These are phyloP conservation scores for Vaccinium macrocarpon DNA, from an alignment of 148 eudicot species.

Conservation along the genomic window DNA sequence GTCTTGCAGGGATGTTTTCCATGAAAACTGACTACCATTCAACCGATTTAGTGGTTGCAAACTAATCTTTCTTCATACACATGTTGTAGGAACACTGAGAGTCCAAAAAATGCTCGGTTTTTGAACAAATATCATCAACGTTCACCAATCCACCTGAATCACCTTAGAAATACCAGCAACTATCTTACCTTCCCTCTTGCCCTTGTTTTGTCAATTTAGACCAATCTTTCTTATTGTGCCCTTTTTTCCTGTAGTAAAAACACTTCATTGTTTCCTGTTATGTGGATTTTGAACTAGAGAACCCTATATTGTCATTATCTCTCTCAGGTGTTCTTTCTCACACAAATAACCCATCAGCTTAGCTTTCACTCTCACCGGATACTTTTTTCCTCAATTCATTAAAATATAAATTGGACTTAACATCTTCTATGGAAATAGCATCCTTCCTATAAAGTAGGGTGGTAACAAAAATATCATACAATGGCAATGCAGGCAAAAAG, in stretches of 20 bases:
- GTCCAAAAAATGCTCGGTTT: background rate
- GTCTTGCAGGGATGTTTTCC: background rate
- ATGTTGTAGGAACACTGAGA: background rate
- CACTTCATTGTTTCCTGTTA: background rate
- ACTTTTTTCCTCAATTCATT: background rate
- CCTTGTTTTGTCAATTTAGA: background rate
- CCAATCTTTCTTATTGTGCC: background rate
- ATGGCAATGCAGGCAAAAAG: background rate
- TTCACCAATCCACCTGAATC: background rate
- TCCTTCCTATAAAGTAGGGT: background rate
- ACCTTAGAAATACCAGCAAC: background rate
- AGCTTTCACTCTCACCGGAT: background rate
- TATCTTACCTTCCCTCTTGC: background rate
- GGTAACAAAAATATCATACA: background rate
- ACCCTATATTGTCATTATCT: background rate
- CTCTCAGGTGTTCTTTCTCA: background rate
- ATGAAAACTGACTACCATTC: background rate
- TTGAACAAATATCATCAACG: no score
- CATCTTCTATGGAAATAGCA: background rate
- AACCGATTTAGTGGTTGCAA: background rate
- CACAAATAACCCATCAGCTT: background rate
- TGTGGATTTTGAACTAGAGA: no score
- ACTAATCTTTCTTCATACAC: background rate
- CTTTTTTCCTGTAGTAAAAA: background rate
- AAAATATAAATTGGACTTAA: background rate